Evolutionary conservation across 805 yeast genomes (phyloP), one percentile per base, ranked within the genome.

Genomic region (Tetrapisispora fleetii): DNA sequence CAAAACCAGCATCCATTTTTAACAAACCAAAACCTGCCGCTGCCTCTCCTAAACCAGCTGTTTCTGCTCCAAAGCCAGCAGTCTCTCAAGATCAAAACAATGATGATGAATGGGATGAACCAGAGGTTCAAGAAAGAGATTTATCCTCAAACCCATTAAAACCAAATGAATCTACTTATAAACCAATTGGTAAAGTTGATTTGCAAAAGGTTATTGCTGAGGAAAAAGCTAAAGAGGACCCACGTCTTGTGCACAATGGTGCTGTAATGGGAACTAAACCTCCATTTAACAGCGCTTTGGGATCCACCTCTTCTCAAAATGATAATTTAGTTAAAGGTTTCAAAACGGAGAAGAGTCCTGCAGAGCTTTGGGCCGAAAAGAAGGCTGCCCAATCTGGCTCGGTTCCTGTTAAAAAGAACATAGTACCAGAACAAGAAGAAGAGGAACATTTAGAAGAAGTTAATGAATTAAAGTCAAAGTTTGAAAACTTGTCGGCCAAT

Each of bases 351-450:
- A 85, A 87, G 67, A 85, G 95, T 8, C 96, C 97, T 22, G 96
- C 96, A 28, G 96, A 89, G 69, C 59, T 86, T 28, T 89, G 97
- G 97, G 97, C 96, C 22, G 96, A 85, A 63, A 85, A 82, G 69
- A 80, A 83, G 61, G 95, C 88, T 43, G 75, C 81, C 62, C 79
- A 72, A 28, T 45, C 40, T 28, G 47, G 40, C 32, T 35, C 44
- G 7, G 7, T 27, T 21, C 24, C 48, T 13, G n/a, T 27, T 28
- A 35, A 16, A 77, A 70, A 43, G 54, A 59, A 45, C 53, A 57
- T 65, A 30, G 56, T 58, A 14, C 46, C 57, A 4, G 18, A 52
- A 22, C 69, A 68, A 47, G 56, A 59, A 4, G 56, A 53, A 17
- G 54, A 53, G 8, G 65, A 65, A 14, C 59, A 54, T 18, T 58